Percentiles rank a stretch among this genome's conserved stretches.
Conservation (phyloP, 2,329 filamentous ascomycete genomes). For the Aaosphaeria arxii region DNA sequence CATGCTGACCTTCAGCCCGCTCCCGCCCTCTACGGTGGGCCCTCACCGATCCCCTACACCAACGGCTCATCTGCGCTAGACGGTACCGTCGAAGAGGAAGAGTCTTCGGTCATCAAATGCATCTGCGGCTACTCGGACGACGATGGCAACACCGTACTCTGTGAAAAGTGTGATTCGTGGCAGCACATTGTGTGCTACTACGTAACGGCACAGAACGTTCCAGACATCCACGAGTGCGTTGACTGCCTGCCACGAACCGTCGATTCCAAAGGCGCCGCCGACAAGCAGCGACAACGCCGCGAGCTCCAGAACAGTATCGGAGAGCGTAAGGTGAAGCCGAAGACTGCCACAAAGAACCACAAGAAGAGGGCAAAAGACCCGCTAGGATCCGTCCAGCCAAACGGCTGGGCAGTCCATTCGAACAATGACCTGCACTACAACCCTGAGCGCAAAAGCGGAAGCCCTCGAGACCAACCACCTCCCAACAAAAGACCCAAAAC, state of each 20-base stretch:
- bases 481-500: slow-evolving; percentile 77
- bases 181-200: slow-evolving; percentile 99
- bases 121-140: slow-evolving; percentile 92
- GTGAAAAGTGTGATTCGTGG: slow-evolving; percentile 95
- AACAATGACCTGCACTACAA: slow-evolving; percentile 55
- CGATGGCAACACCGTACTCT: slow-evolving; percentile 96
- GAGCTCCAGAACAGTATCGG: slow-evolving; percentile 52
- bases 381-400: slow-evolving; percentile 57
- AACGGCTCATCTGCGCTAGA: slow-evolving; percentile 36
- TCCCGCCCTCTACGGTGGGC: slow-evolving; percentile 29
- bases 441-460: slow-evolving; percentile 48
- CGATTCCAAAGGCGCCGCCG: slow-evolving; percentile 71
- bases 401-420: slow-evolving; percentile 59
- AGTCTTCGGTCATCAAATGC: slow-evolving; percentile 95
- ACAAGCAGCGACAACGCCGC: slow-evolving; percentile 64
- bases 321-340: slow-evolving; percentile 67
- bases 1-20: slow-evolving; percentile 43
- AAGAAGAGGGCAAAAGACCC: slow-evolving; percentile 82
- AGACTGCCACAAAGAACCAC: slow-evolving; percentile 73
- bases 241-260: slow-evolving; percentile 80
- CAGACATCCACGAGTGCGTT: slow-evolving; percentile 76
- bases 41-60: slow-evolving; percentile 30
- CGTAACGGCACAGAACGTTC: slow-evolving; percentile 68
- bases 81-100: slow-evolving; percentile 59
- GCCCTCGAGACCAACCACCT: slow-evolving; percentile 54